Evolutionary conservation across 176 grass and related monocot genomes (phyloP).

Genomic region (Urochloa ruziziensis): DNA sequence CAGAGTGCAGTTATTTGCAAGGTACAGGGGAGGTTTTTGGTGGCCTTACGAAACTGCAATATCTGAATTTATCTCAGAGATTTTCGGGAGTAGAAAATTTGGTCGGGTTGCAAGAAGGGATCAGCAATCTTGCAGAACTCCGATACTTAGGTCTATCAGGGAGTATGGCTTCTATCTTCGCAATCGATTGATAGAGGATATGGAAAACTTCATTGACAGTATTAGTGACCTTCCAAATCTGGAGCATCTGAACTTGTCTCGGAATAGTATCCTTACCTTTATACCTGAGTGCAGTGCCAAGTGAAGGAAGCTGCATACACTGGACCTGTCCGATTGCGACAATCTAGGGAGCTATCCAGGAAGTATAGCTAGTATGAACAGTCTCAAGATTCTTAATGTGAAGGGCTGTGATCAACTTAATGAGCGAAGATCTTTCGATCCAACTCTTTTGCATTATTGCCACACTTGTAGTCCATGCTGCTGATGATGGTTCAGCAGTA

Average conservation of each 20-base stretch:
- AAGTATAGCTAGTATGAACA: neutral
- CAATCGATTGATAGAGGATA: too few species aligned
- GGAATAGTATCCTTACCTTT: accelerated
- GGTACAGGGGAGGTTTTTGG: too few species aligned
- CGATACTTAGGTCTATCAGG: neutral
- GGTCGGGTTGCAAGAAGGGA: neutral
- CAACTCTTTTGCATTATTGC: neutral
- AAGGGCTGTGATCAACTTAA: neutral
- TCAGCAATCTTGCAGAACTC: neutral
- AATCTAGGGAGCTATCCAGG: neutral
- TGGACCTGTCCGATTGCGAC: neutral
- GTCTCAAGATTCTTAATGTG: neutral
- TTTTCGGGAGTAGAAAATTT: too few species aligned
- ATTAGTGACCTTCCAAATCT: neutral
- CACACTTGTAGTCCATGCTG: neutral
- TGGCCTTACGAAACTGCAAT: too few species aligned
- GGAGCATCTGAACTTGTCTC: neutral
- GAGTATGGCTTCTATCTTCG: neutral
- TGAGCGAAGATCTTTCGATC: too few species aligned
- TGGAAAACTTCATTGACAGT: neutral
- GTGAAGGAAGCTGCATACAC: neutral
- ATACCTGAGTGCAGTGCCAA: neutral
- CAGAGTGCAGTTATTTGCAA: too few species aligned
- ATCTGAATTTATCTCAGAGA: too few species aligned
- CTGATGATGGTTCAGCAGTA: neutral